Evolutionary conservation across 2,329 filamentous ascomycete species (phyloP), one percentile per base, ranked within the genome.

Genomic region (Colletotrichum falcatum): DNA sequence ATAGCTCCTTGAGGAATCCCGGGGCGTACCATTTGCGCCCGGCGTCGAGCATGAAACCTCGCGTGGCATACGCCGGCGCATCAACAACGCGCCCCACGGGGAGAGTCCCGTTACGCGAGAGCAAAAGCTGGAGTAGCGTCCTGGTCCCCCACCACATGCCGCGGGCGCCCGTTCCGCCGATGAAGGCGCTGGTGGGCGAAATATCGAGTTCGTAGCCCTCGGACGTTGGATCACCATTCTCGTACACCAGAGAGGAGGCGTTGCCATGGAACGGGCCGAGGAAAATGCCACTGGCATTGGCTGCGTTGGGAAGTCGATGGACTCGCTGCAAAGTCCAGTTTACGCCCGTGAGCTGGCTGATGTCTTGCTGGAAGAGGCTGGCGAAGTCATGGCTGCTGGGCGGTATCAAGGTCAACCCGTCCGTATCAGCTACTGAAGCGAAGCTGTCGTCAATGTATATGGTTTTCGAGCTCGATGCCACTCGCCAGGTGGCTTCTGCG

Each of bases 321-420:
- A 84, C 80, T 1, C 74, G 72, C 49, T 81, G 73, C 20, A 87
- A 74, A 1, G 79, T 78, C 83, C 84, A 86, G 3, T 79, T 75
- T 8, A 74, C 73, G 23, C 81, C 80, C 1, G 84, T 82, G 4
- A 84, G 65, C 12, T 79, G 73, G 5, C 78, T 74, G 1, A 88
- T 77, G 71, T 88, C 86, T 4, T 81, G 74, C 28, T 77, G 74
- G 66, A 88, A 87, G 0, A 80, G 83, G 23, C 78, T 74, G 2
- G 85, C 85, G 51, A 88, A 88, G 4, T 86, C 83, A n/a, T 77
- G 73, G 1, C 83, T 83, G 0, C 82, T 83, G 0, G 86, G 86
- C 1, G 86, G 86, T 53, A 88, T 87, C 11, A 87, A 78, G 0
- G 85, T 87, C 35, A 87, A 74, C 1, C 85, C 85, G 60, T 81